Evolutionary conservation across 108 stramenopile genomes (phyloP), one percentile per base, ranked within the genome.

Genomic region (Bacterosira constricta): DNA sequence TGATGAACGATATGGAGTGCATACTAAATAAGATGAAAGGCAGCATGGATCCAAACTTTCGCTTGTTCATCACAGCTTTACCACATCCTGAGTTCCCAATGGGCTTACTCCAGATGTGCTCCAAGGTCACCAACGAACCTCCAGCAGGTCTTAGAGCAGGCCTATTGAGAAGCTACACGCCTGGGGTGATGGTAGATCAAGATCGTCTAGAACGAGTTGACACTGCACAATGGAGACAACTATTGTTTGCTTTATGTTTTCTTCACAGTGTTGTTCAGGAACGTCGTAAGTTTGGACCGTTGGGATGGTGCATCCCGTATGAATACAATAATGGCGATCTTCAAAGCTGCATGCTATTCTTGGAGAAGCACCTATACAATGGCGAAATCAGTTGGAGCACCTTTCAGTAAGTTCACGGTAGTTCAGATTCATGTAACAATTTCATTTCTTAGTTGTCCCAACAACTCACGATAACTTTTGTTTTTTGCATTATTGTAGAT

Each of bases 231-330:
- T 96, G 96, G 96, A 74, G 93, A n/a, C 90, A 95, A 51, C 81
- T 96, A 13, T 56, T 96, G 25, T 94, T 90, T 58, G 86, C 85
- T 0, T 84, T 96, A 12, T 95, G 92, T 79, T 96, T 96, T 71
- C 66, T 96, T 49, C 96, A 96, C 76, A 87, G 86, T 69, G 72
- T 94, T 57, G 92, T 96, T 21, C 92, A 94, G 52, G 96, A 96
- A 77, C 87, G 96, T n/a, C 83, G 96, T 8, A 96, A 96, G 83
- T 96, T 93, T 65, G 96, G 96, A 15, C 83, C 94, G 12, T 74
- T 96, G 10, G 96, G 96, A 12, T 96, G 96, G 96, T 89, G 93
- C 63, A 90, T 93, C 26, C 93, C 94, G 20, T 96, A 96, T 76
- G 92, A 96, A 84, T 96, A 91, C 75, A 94, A 91, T 75, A 91